phyloP scores from a whole-genome alignment of 2,329 filamentous ascomycete genomes.

The Cladosporium sp. region DNA sequence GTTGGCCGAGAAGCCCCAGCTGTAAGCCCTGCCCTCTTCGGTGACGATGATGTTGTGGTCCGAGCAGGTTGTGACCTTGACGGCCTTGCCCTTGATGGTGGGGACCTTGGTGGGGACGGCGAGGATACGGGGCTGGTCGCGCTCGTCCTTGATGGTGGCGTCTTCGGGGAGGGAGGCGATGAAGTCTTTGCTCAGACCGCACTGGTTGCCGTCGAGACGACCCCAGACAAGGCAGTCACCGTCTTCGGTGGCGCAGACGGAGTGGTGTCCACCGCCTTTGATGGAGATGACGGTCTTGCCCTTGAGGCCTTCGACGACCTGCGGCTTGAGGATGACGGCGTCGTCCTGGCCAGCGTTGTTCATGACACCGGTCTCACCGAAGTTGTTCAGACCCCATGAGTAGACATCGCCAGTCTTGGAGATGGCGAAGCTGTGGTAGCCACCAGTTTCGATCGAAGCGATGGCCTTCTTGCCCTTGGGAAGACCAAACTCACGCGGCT shows the following conservation, averaged over 20 bases:
- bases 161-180: slow-evolving; percentile 58
- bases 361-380: slow-evolving; percentile 73
- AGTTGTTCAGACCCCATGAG: slow-evolving; percentile 86
- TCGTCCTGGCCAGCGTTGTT: slow-evolving; percentile 67
- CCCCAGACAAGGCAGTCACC: slow-evolving; percentile 63
- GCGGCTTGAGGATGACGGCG: slow-evolving; percentile 71
- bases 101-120: slow-evolving; percentile 62
- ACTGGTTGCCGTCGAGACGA: slow-evolving; percentile 60
- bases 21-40: slow-evolving; percentile 68
- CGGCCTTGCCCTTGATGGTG: slow-evolving; percentile 56
- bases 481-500: slow-evolving; percentile 60
- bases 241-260: slow-evolving; percentile 56
- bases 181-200: slow-evolving; percentile 49
- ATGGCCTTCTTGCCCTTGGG: slow-evolving; percentile 54
- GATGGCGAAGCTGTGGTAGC: slow-evolving; percentile 80
- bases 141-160: slow-evolving; percentile 62
- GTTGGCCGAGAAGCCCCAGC: slow-evolving; percentile 79
- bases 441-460: slow-evolving; percentile 66
- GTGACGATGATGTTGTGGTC: slow-evolving; percentile 76
- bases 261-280: slow-evolving; percentile 75
- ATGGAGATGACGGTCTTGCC: slow-evolving; percentile 67
- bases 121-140: slow-evolving; percentile 70
- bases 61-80: slow-evolving; percentile 55
- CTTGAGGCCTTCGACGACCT: slow-evolving; percentile 65
- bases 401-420: slow-evolving; percentile 69